phyloP scores from a whole-genome alignment of 2,329 filamentous ascomycete genomes.

The Camptophora hylomeconis region DNA sequence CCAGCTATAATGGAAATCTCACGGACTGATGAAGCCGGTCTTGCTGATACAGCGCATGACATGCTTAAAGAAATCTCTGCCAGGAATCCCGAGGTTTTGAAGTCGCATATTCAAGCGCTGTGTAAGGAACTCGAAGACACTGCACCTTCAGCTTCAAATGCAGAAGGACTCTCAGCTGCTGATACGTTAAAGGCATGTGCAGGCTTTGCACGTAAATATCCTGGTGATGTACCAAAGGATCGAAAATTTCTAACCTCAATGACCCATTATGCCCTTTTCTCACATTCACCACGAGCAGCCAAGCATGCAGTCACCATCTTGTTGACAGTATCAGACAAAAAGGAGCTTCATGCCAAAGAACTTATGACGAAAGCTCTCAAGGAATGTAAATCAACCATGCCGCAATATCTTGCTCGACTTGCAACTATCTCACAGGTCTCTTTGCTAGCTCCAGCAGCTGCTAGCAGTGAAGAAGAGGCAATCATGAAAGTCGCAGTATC shows the following conservation, averaged over 20 bases:
- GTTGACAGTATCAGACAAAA: conserved; percentile 61
- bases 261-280: conserved; percentile 69
- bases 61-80: conserved; percentile 86
- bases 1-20: conserved; percentile 80
- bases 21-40: conserved; percentile 64
- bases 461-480: conserved; percentile 59
- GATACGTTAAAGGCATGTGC: conserved; percentile 90
- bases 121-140: conserved; percentile 75
- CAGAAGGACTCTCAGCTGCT: conserved; percentile 62
- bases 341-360: conserved; percentile 75
- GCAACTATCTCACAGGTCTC: conserved; percentile 52
- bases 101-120: conserved; percentile 80
- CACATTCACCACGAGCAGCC: conserved; percentile 65
- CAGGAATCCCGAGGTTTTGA: conserved; percentile 78
- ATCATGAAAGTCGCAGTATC: conserved; percentile 68
- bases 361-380: conserved; percentile 64
- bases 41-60: conserved; percentile 71
- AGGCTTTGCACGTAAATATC: conserved; percentile 76
- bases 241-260: conserved; percentile 71
- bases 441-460: conserved; percentile 58
- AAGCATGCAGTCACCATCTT: conserved; percentile 92
- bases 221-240: conserved; percentile 69
- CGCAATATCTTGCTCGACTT: conserved; percentile 54
- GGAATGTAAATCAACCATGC: conserved; percentile 57
- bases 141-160: conserved; percentile 54